Percentiles rank a stretch among this genome's conserved stretches.
phyloP scores from a whole-genome alignment of 805 yeast species.

The Candida vaughaniae region DNA sequence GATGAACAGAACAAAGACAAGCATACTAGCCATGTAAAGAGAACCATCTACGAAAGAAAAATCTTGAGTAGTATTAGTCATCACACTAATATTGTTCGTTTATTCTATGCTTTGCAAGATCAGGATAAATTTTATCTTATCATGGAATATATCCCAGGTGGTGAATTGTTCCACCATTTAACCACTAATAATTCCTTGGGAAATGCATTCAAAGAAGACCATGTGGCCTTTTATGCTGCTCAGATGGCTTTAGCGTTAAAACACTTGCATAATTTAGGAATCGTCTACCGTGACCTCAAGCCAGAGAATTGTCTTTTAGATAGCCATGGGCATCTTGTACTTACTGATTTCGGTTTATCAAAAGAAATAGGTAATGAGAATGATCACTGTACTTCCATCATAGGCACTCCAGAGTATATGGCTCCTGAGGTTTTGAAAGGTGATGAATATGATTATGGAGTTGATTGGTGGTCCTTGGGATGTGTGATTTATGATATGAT shows the following conservation, averaged over 20 bases:
- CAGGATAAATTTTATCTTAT: constrained; percentile 41
- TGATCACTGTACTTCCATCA: constrained; percentile 29
- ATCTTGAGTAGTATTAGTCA: constrained; percentile 38
- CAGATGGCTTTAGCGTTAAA: constrained; percentile 42
- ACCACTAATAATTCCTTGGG: constrained; percentile 24
- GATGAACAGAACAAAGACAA: constrained; percentile 20
- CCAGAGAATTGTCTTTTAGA: constrained; percentile 47
- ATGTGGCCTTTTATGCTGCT: constrained; percentile 42
- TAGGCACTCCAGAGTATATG: constrained; percentile 48
- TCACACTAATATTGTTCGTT: constrained; percentile 45
- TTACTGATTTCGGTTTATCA: constrained; percentile 45
- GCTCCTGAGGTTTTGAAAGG: constrained; percentile 47
- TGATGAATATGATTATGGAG: constrained; percentile 39
- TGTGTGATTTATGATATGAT: constrained; percentile 44
- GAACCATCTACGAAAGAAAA: constrained; percentile 42
- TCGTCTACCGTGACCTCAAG: constrained; percentile 43
- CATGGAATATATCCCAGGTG: constrained; percentile 45
- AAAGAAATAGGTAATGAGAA: constrained; percentile 28
- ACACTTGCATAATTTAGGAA: constrained; percentile 39
- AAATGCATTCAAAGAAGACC: constrained; percentile 29
- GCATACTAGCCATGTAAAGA: constrained; percentile 27
- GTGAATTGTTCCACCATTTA: constrained; percentile 45
- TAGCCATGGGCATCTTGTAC: constrained; percentile 37
- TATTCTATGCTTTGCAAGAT: constrained; percentile 46
- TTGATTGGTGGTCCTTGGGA: constrained; percentile 50